Evolutionary conservation across 1,139 yeast species (phyloP).

Genomic region (Saccharomyces hybrid): DNA sequence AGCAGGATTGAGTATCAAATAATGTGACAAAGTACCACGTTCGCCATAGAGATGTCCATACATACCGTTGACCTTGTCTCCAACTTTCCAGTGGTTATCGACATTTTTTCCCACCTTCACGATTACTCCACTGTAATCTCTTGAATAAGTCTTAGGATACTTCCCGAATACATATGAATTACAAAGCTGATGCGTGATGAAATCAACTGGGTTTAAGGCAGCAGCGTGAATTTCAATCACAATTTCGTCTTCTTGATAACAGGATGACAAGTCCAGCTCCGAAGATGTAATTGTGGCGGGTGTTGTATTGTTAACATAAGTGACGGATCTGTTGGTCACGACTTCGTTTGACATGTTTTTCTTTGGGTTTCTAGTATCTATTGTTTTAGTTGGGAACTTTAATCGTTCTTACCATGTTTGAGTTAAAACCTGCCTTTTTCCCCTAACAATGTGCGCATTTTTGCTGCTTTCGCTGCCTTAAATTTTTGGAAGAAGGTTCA

Average conservation of each 20-base stretch:
- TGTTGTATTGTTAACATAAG: conserved; percentile 15
- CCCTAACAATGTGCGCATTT: too few species aligned
- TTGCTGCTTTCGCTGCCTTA: too few species aligned
- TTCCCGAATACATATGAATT: conserved; percentile 10
- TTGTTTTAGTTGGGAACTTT: too few species aligned
- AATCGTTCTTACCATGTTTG: too few species aligned
- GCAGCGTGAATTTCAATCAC: conserved; percentile 27
- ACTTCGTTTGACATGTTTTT: conserved; percentile 2
- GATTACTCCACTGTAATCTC: conserved; percentile 28
- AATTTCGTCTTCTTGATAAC: conserved; percentile 22
- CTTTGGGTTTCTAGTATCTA: too few species aligned
- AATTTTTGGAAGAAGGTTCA: too few species aligned
- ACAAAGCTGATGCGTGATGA: conserved; percentile 12
- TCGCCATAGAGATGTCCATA: conserved; percentile 16
- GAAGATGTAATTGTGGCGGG: conserved; percentile 14
- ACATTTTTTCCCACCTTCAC: conserved; percentile 23
- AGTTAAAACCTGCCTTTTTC: too few species aligned
- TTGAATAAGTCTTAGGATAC: conserved; percentile 21
- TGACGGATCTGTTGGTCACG: conserved; percentile 17
- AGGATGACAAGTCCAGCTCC: conserved; percentile 21
- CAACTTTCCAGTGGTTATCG: conserved; percentile 19
- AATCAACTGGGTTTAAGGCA: conserved; percentile 28
- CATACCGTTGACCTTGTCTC: conserved; percentile 24
- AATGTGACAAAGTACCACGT: conserved; percentile 24
- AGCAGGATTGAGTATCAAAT: conserved; percentile 23